Base-by-base conservation (phyloP, 768 basidiomycete species). In the Termitomyces sp. region DNA sequence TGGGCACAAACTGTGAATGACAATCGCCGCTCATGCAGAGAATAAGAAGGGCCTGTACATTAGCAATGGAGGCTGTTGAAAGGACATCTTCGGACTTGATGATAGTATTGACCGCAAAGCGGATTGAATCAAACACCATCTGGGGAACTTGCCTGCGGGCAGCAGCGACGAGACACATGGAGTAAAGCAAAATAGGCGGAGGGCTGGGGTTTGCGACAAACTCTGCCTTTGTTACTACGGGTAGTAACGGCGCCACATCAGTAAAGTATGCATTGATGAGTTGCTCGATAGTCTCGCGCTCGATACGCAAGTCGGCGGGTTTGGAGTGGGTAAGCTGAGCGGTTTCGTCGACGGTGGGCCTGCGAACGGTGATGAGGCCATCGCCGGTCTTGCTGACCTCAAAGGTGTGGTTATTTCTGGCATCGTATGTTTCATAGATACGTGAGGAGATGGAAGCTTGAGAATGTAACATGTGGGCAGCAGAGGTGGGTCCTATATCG, bases 181-280 rank as follows among this genome's bases (percentile, higher is more conserved):
- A 87, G 70, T 98, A 98, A 21, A 98, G 79, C 55, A 98, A 71
- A 22, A 99, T 77, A 4, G 89, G 85, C 2, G 93, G 82, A 0
- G 87, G 89, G 14, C 83, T 84, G 21, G 82, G 78, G 48, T 69
- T 82, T 37, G 86, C 79, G 58, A 97, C 74, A 65, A 99, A 98
- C 66, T 99, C 96, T 24, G 82, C 79, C 65, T 88, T 83, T 17
- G 91, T 90, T 56, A 98, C 82, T 61, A 99, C 77, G 11, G 97
- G 96, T 55, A 98, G 81, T 41, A 91, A 75, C n/a, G 90, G 91
- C 2, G 90, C 84, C 45, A 95, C 78, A n/a, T 94, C 86, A 21
- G 79, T 77, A 71, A 97, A 99, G 73, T 95, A 97, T 21, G 86
- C 83, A 69, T 98, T 98, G 64, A 97, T 77, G 44, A 98, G 83